Evolutionary conservation across 1,284 basidiomycete genomes (phyloP), one percentile per base, ranked within the genome.

Genomic region (Cutaneotrichosporon cyanovorans): DNA sequence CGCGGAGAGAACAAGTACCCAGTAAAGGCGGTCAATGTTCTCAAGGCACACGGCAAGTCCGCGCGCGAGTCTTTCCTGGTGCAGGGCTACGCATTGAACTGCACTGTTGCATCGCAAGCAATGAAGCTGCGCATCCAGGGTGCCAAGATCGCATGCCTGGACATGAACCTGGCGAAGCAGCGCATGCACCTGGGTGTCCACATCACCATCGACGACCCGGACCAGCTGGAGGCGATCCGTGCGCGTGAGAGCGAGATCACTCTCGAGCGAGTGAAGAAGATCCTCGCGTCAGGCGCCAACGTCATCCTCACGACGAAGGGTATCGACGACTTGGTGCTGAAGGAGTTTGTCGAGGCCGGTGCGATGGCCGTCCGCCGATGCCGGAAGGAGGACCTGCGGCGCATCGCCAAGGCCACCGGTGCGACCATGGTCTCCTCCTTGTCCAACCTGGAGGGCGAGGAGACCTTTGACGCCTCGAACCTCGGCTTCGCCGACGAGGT

Each of bases 161-260:
- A 99, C 68, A 98, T 99, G 70, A 97, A 99, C 73, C 78, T 99
- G 40, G 87, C 90, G 66, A 98, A 98, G 75, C 79, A 88, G 48
- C 83, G 95, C 37, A 97, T 98, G 93, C 92, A 97, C 63, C 78
- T 99, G 34, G 95, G 95, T 54, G 85, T 98, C 7, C 95, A 98
- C 72, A 93, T 99, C 67, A 81, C 96, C 37, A 90, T 98, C 32
- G 95, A 98, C 46, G 88, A 98, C 71, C 95, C 95, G 3, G 82
- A 91, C 51, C 90, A 98, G 72, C 76, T 99, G 42, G 95, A 98
- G 70, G 89, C 92, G 60, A 99, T 99, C 62, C 82, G 95, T 47
- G 88, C 83, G 66, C 79, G 93, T 50, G 95, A 99, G 75, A 80
- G 86, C 30, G 95, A 97, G 66, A 98, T 99, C 55, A 95, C 90